Conservation (phyloP, 768 basidiomycete genomes). For the Russula sp. region DNA sequence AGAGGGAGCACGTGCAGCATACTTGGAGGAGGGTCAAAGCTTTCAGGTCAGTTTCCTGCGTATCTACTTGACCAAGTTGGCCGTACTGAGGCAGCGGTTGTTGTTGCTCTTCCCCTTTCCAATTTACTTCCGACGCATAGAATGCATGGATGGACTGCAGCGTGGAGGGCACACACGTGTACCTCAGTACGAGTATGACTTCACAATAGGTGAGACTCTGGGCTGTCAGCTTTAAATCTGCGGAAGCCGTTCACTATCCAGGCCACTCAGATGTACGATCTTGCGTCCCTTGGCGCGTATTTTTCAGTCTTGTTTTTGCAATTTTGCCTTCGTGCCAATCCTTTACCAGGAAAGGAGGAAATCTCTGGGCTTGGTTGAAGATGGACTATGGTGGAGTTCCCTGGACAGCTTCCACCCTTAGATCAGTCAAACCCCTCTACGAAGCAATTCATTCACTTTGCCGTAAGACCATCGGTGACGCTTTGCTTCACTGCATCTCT, state of each 20-base stretch:
- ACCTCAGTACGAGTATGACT: constrained; percentile 56
- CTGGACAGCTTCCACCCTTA: background rate
- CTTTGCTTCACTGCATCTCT: too few relatives aligned
- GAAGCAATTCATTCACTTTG: too few relatives aligned
- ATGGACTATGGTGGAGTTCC: background rate
- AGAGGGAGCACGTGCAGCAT: too few relatives aligned
- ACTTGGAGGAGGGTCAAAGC: constrained; percentile 16
- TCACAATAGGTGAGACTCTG: constrained; percentile 49
- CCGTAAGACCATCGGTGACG: background rate
- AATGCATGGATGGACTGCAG: constrained; percentile 60
- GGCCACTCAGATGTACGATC: too few relatives aligned
- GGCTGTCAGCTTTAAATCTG: too few relatives aligned
- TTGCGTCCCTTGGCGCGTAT: background rate
- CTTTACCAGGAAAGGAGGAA: constrained; percentile 5
- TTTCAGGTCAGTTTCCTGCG: constrained; percentile 10
- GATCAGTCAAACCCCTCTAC: too few relatives aligned
- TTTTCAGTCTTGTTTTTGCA: background rate
- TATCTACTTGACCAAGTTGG: background rate
- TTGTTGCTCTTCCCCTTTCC: constrained; percentile 25
- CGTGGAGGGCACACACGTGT: constrained; percentile 53
- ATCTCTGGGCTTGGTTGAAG: background rate
- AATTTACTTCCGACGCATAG: constrained; percentile 64
- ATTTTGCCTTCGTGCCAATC: background rate
- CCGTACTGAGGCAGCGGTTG: background rate
- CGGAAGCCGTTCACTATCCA: too few relatives aligned